Evolutionary conservation across 75 land plant genomes (phyloP), one percentile per base, ranked within the genome.

Genomic region (Cupressus sempervirens): DNA sequence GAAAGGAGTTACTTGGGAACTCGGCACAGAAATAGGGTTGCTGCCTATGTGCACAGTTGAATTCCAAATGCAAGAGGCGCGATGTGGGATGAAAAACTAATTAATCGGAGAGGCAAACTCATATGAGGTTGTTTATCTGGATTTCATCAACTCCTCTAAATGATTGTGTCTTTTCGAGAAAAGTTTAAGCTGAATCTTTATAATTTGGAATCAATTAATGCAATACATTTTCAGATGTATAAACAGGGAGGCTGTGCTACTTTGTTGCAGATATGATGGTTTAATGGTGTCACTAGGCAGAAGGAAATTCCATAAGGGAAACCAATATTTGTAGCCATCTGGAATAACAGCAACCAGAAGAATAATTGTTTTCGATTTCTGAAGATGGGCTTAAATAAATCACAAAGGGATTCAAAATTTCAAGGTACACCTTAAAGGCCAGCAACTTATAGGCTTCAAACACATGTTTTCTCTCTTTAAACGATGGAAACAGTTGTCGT

Each of bases 401-500:
- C 62, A 56, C 15, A 4, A 56, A 5, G 20, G 26, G n/a, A n/a
- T n/a, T n/a, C n/a, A n/a, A n/a, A n/a, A n/a, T 20, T 16, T 18
- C 20, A 56, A 56, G 23, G 62, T 0, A 56, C 62, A 56, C 20
- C 23, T 18, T 20, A 23, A 5, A 3, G 62, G 62, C 62, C 62
- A 20, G 62, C 23, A 20, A 14, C 23, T 6, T 20, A 56, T 18
- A 23, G 62, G 62, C 23, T 56, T 56, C 62, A 16, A 4, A 18
- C 20, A 26, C 89, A 85, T 84, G 76, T 88, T 84, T 48, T 88
- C 89, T 58, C 83, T 53, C 82, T 88, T 84, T 84, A 90, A 84
- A 84, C 84, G 81, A 84, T 92, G 92, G 36, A 91, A 84, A 58
- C 89, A 76, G 46, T 86, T 83, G 32, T 80, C 80, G 79, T 92